Conservation (phyloP, 1,139 yeast species). For the Arxiozyma bovina region DNA sequence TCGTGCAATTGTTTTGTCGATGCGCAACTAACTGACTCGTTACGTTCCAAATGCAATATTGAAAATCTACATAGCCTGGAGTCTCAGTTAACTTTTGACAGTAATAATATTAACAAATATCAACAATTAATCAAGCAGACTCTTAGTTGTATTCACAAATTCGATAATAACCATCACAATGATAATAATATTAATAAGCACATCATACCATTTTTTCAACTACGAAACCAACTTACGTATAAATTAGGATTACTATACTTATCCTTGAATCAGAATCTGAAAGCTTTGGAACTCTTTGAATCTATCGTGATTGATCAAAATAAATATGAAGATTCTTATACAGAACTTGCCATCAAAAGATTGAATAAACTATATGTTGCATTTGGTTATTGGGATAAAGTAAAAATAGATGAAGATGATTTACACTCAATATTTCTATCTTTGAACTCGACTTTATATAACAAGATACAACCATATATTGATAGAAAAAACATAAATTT, state of each 20-base stretch:
- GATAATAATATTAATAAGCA: background rate
- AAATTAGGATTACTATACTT: slow-evolving; percentile 25
- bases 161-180: background rate
- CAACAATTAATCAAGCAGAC: background rate
- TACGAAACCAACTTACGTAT: slow-evolving; percentile 17
- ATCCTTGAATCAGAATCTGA: slow-evolving; percentile 21
- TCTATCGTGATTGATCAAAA: slow-evolving; percentile 4
- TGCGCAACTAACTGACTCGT: background rate
- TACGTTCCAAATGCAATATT: background rate
- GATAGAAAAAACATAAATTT: background rate
- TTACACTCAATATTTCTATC: slow-evolving; percentile 5
- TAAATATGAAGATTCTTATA: slow-evolving; percentile 14
- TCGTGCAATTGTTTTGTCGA: background rate
- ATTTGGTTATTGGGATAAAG: slow-evolving; percentile 25
- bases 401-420: slow-evolving; percentile 10
- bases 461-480: slow-evolving; percentile 1
- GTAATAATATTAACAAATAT: background rate
- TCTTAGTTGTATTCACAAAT: background rate
- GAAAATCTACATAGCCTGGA: background rate
- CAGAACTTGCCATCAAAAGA: slow-evolving; percentile 17
- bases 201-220: background rate
- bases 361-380: slow-evolving; percentile 20
- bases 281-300: slow-evolving; percentile 22
- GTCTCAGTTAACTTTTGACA: background rate
- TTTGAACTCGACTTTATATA: slow-evolving; percentile 10